Evolutionary conservation across 164 flowering plant species (phyloP), one percentile per base, ranked within the genome.

Genomic region (Dillenia suffruticosa): DNA sequence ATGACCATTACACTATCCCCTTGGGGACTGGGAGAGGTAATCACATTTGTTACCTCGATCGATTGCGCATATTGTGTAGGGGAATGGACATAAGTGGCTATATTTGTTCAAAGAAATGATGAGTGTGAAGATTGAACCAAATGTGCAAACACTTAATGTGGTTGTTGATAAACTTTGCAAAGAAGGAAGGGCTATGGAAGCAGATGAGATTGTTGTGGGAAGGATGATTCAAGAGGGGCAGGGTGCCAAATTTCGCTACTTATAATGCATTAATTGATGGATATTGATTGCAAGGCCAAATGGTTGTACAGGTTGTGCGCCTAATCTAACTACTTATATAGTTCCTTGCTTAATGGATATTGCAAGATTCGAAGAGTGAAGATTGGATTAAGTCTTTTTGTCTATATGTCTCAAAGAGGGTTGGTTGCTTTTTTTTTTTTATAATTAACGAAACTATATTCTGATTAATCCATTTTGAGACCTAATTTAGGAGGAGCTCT

Each of bases 81-180:
- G 53, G 4, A 15, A 49, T 53, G 24, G 58, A 26, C 19, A 13
- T 54, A 53, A 66, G 64, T 59, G 12, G n/a, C 1, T 9, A 40
- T 16, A 2, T 59, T 53, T 52, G 5, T 59, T 46, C 10, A 10
- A 32, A 4, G 58, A 66, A 10, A 53, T 66, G 59, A 4, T 58
- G 11, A 17, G 11, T 32, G 22, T 5, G 17, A 19, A 55, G 44
- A 19, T 65, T 22, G 44, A 17, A 40, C 63, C 68, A 44, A 44
- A 65, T 65, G 57, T 58, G 0, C 15, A 44, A 22, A 65, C 46
- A 2, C 24, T 44, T 12, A 58, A 11, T 19, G 46, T 58, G 14
- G 49, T 58, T 2, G 12, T 59, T 10, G 47, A 52, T 66, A 19
- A 44, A 16, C 57, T 65, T 22, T 57, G 57, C n/a, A 65, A 65